Evolutionary conservation across 1,284 basidiomycete species (phyloP).

Genomic region (Phellopilus nigrolimitatus): DNA sequence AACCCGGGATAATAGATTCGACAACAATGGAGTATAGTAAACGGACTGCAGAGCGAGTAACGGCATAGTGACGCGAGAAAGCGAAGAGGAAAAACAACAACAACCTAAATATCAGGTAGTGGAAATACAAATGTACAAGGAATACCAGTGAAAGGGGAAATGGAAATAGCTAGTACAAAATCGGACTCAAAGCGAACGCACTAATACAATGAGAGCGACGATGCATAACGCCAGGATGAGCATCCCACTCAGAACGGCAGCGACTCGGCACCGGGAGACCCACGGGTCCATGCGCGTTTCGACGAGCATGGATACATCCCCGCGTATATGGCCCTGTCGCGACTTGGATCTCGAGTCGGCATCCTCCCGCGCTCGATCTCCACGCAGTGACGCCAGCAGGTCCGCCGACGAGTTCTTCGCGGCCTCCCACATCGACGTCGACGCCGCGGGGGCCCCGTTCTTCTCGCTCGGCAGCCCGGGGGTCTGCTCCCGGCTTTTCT

Average conservation of each 20-base stretch:
- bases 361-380: conserved; percentile 23
- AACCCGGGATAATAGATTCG: too few relatives aligned
- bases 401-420: conserved; percentile 18
- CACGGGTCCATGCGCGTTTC: conserved; percentile 34
- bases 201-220: conserved; percentile 35
- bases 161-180: too few relatives aligned
- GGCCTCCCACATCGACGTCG: conserved; percentile 33
- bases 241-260: conserved; percentile 39
- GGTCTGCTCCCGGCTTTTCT: not conserved
- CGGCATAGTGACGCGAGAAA: too few relatives aligned
- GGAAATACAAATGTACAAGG: too few relatives aligned
- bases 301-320: conserved; percentile 22
- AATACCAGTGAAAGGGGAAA: too few relatives aligned
- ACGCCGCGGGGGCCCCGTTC: conserved; percentile 20
- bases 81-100: too few relatives aligned
- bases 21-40: too few relatives aligned
- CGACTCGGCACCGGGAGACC: conserved; percentile 42
- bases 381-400: conserved; percentile 12
- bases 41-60: too few relatives aligned
- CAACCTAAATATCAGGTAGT: too few relatives aligned
- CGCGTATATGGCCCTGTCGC: conserved; percentile 21
- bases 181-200: conserved; percentile 18
- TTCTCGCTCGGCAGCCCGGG: conserved; percentile 20
- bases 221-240: conserved; percentile 35
- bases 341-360: conserved; percentile 24